Percentiles rank a stretch among this genome's conserved stretches.
phyloP scores from a whole-genome alignment of 2,329 filamentous ascomycete species.

The Diplodia intermedia region DNA sequence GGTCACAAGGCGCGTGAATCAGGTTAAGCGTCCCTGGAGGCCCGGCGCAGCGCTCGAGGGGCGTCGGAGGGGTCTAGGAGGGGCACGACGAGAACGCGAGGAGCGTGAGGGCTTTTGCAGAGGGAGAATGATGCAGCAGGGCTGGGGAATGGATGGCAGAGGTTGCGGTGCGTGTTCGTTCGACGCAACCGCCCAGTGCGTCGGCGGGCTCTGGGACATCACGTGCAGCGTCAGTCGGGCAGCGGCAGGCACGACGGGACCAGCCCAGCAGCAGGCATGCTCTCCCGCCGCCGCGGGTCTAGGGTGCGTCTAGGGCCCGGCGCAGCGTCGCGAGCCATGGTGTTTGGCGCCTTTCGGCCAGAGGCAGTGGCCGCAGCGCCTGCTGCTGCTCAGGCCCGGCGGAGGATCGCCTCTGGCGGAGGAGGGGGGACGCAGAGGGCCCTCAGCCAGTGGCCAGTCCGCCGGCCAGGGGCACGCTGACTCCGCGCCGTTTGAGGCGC shows the following conservation, averaged over 20 bases:
- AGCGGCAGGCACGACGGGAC: constrained; percentile 19
- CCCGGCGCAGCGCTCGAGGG: constrained; percentile 25
- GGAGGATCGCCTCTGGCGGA: constrained; percentile 28
- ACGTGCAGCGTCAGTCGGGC: constrained; percentile 12
- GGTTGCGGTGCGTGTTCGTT: constrained; percentile 26
- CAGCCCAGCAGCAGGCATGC: background rate
- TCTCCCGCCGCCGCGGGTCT: constrained; percentile 18
- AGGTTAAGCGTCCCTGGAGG: constrained; percentile 24
- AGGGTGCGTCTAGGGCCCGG: background rate
- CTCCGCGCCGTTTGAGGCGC: constrained; percentile 15
- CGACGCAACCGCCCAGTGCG: constrained; percentile 30
- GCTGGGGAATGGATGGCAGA: constrained; percentile 26
- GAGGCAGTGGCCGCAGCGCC: constrained; percentile 1
- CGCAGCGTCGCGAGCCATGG: constrained; percentile 13
- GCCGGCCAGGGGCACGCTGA: constrained; percentile 20
- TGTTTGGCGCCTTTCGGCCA: background rate
- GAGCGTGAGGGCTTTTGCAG: constrained; percentile 14
- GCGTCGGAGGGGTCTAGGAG: constrained; percentile 24
- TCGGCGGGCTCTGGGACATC: constrained; percentile 23
- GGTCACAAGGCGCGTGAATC: constrained; percentile 29
- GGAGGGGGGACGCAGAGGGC: constrained; percentile 23
- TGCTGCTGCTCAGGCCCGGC: constrained; percentile 27
- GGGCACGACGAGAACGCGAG: constrained; percentile 29
- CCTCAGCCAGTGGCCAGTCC: constrained; percentile 15
- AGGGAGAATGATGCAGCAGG: constrained; percentile 24